phyloP scores from a whole-genome alignment of 2,329 filamentous ascomycete genomes.

The Colletotrichum tabaci region DNA sequence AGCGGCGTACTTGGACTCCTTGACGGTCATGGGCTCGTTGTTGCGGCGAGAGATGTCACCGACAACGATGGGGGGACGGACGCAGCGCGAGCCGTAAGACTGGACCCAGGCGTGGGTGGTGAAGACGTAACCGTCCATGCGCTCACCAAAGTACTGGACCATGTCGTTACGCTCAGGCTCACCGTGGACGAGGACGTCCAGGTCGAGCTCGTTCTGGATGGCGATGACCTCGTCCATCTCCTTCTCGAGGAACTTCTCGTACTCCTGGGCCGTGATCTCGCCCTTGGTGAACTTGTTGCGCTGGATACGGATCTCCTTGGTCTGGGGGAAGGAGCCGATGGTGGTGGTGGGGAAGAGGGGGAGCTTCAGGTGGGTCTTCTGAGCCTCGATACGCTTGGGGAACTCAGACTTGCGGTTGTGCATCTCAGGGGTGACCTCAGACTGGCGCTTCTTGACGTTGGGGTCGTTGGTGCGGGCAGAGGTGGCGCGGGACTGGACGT shows the following conservation, averaged over 20 bases:
- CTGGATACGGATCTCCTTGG: slow-evolving; percentile 96
- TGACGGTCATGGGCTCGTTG: slow-evolving; percentile 90
- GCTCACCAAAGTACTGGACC: slow-evolving; percentile 99
- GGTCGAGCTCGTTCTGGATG: slow-evolving; percentile 97
- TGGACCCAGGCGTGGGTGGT: slow-evolving; percentile 99
- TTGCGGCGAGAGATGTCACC: slow-evolving; percentile 97
- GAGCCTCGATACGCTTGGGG: slow-evolving; percentile 85
- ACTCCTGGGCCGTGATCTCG: slow-evolving; percentile 91
- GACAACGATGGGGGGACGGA: slow-evolving; percentile 97
- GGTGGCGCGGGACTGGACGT: slow-evolving; percentile 89
- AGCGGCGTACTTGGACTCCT: slow-evolving; percentile 99
- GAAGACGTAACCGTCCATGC: slow-evolving; percentile 96
- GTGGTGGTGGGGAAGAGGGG: slow-evolving; percentile 99
- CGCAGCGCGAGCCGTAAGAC: slow-evolving; percentile 97
- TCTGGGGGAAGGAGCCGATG: slow-evolving; percentile 99
- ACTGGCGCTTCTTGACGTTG: slow-evolving; percentile 96
- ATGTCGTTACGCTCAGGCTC: slow-evolving; percentile 99
- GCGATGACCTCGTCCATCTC: slow-evolving; percentile 96
- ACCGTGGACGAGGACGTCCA: slow-evolving; percentile 98
- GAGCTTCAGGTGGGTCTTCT: slow-evolving; percentile 93
- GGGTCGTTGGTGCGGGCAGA: slow-evolving; percentile 98
- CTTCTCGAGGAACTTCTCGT: slow-evolving; percentile 99
- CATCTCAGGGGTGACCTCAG: slow-evolving; percentile 84
- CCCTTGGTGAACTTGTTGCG: slow-evolving; percentile 99
- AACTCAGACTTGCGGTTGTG: slow-evolving; percentile 96